Base-by-base conservation (phyloP, 495 filamentous ascomycete species). In the Neurospora sp. region DNA sequence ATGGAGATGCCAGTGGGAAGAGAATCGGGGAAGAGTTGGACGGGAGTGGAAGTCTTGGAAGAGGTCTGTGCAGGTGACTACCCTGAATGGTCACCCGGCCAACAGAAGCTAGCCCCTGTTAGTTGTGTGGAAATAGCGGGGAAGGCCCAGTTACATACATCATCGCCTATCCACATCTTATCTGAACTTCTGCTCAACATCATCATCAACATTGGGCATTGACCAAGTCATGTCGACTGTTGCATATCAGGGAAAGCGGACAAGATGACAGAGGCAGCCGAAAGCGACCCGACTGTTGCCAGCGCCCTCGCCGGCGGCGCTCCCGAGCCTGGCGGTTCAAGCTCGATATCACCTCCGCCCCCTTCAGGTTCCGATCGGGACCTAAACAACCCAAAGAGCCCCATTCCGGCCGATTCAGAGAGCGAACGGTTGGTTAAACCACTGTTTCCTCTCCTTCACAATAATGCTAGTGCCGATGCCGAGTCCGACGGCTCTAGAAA, bases 361-460 rank as follows among this genome's bases (percentile, higher is more conserved):
- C 71, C 69, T 27, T 10, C 41, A 42, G 38, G 46, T 48, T 59
- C 53, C 53, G 53, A 35, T 66, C 27, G 53, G 27, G 53, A 66
- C 53, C 27, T 27, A 18, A 66, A 37, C 12, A 66, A 66, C 27
- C 70, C 37, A 3, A 66, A 40, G 22, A 41, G 61, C 42, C 66
- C 73, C 5, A 70, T 46, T 35, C 44, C 69, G 22, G 66, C 18
- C 37, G 75, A 76, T 18, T 11, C 71, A 5, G 70, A 73, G 18
- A 48, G 46, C 14, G 37, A 18, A 27, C 39, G 40, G 6, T 72
- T 20, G 10, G 69, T 37, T 59, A 77, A 77, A 37, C 80, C 81
- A 42, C 77, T 81, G 12, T 86, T 83, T 44, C 82, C 83, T 70
- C 79, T 78, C 27, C 75, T 85, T 35, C 82, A 85, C 75, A 86